phyloP scores from a whole-genome alignment of 164 flowering plant species.

The Magnolia officinalis region DNA sequence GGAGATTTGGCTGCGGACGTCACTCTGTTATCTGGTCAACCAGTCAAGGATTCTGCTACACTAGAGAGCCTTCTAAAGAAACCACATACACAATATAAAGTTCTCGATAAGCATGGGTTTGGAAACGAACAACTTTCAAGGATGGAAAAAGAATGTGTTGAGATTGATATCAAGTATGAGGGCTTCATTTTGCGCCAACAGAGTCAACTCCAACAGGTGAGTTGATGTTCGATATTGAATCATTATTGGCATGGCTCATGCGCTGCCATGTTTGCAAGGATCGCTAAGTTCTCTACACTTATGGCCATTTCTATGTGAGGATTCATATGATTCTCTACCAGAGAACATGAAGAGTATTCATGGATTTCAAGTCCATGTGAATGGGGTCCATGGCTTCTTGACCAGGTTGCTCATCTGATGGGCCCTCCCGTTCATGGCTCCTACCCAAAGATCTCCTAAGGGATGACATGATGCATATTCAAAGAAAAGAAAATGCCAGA shows the following conservation, averaged over 20 bases:
- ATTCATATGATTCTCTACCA: not conserved
- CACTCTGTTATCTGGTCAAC: slow-evolving; percentile 64
- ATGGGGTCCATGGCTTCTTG: not conserved
- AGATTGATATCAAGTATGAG: slow-evolving; percentile 91
- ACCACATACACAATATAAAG: slow-evolving; percentile 74
- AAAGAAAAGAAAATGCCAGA: not conserved
- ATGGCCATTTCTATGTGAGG: not conserved
- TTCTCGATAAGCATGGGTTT: slow-evolving; percentile 89
- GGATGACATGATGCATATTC: not conserved
- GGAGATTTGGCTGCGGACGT: slow-evolving; percentile 84
- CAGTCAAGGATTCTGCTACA: slow-evolving; percentile 66
- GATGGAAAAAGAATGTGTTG: slow-evolving; percentile 83
- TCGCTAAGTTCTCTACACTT: not conserved
- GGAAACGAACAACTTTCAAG: slow-evolving; percentile 61
- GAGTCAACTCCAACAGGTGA: slow-evolving; percentile 80
- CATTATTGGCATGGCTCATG: not conserved
- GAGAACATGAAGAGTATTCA: not conserved
- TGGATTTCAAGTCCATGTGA: not conserved
- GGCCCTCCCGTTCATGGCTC: not conserved
- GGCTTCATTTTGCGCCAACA: slow-evolving; percentile 90
- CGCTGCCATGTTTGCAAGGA: not conserved
- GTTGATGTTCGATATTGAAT: slow-evolving; percentile 1
- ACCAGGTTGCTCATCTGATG: not conserved
- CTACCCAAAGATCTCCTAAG: not conserved
- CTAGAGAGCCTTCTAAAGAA: slow-evolving; percentile 85